phyloP scores from a whole-genome alignment of 2,329 filamentous ascomycete genomes.

The Epichloe sibirici region DNA sequence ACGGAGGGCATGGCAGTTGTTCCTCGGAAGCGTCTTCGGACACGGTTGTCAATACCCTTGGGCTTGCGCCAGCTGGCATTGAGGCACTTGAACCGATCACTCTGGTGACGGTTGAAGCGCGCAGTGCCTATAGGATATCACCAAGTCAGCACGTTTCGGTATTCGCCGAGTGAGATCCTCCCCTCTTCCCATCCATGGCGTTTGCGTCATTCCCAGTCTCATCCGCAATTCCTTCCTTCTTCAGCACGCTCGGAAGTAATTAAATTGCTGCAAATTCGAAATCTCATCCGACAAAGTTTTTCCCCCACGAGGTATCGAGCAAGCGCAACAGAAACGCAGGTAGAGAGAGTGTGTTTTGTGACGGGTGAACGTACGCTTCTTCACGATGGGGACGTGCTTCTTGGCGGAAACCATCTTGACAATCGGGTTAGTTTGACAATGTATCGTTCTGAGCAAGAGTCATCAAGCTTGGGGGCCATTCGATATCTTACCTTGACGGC shows the following conservation, averaged over 20 bases:
- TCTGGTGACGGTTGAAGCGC: conserved; percentile 95
- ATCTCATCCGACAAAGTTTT: neutral
- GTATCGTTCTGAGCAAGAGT: neutral
- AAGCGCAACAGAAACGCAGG: neutral
- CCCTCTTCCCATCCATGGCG: neutral
- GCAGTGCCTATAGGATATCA: conserved; percentile 56
- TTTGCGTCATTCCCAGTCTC: neutral
- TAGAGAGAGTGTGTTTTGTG: neutral
- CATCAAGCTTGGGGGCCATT: neutral
- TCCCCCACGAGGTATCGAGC: too few relatives aligned
- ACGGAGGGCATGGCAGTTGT: conserved; percentile 96
- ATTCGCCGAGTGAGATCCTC: neutral
- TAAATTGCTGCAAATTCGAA: too few relatives aligned
- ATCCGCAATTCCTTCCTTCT: neutral
- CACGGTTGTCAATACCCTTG: conserved; percentile 99
- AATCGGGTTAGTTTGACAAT: conserved; percentile 17
- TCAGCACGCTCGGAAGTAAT: too few relatives aligned
- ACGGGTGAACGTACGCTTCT: conserved; percentile 82
- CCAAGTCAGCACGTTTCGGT: conserved; percentile 25
- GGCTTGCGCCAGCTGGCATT: conserved; percentile 93
- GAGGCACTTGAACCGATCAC: conserved; percentile 90
- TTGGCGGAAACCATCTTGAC: conserved; percentile 92
- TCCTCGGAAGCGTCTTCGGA: conserved; percentile 94
- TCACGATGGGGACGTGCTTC: conserved; percentile 99
- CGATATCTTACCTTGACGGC: conserved; percentile 27